Evolutionary conservation across 257 asterid genomes (phyloP).

Genomic region (Buddleja alternifolia): DNA sequence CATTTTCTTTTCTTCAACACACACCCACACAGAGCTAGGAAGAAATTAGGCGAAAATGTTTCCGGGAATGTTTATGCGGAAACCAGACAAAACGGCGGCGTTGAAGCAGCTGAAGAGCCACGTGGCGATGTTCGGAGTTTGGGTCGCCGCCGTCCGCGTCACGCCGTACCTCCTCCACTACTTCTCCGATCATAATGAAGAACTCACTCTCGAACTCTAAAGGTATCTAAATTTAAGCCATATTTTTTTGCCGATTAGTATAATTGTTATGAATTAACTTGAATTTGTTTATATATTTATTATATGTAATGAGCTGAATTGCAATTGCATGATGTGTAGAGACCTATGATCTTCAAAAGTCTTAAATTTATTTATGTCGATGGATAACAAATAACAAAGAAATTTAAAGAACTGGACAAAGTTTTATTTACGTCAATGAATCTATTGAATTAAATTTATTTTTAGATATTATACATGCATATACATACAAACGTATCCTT

Average conservation of each 20-base stretch:
- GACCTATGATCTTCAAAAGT: not conserved
- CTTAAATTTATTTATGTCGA: not conserved
- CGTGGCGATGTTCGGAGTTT: constrained; percentile 52
- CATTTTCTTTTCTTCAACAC: not conserved
- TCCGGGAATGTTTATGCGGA: not conserved
- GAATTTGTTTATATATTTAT: not conserved
- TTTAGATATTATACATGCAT: no score
- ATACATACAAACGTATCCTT: no score
- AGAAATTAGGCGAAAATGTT: not conserved
- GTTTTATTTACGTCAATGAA: no score
- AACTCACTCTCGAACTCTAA: constrained; percentile 50
- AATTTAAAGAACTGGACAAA: no score
- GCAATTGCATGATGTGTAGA: not conserved
- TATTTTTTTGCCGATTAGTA: not conserved
- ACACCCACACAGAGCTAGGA: not conserved
- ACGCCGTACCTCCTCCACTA: constrained; percentile 62
- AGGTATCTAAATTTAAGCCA: no score
- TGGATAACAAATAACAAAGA: not conserved
- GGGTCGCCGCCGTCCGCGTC: constrained; percentile 61
- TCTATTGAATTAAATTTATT: no score
- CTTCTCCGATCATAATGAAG: constrained; percentile 51
- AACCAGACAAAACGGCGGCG: constrained; percentile 35
- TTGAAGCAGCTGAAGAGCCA: constrained; percentile 63
- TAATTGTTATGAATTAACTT: not conserved
- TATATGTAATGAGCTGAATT: not conserved